Evolutionary conservation across 179 eudicot genomes (phyloP).

Genomic region (Silene vulgaris): DNA sequence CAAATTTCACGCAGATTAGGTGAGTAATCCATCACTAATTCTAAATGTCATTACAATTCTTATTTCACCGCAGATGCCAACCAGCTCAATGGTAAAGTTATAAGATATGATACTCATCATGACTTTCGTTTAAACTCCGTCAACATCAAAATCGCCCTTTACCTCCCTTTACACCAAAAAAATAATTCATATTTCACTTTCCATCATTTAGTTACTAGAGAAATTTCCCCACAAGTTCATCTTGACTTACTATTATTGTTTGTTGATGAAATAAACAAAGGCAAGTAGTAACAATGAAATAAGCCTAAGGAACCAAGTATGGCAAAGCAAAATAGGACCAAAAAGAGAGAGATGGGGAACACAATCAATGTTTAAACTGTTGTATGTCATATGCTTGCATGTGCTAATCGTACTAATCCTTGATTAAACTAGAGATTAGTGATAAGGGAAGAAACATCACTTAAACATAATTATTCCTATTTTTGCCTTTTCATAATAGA

Average conservation of each 20-base stretch:
- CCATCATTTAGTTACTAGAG: background rate
- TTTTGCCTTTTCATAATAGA: conserved; percentile 17
- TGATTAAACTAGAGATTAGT: conserved; percentile 22
- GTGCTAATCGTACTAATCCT: conserved; percentile 27
- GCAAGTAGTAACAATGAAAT: conserved; percentile 13
- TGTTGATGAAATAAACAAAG: conserved; percentile 7
- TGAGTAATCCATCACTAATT: too few relatives aligned
- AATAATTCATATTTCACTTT: background rate
- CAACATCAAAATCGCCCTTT: too few relatives aligned
- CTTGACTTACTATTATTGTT: conserved; percentile 6
- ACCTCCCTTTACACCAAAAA: too few relatives aligned
- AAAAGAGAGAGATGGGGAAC: conserved; percentile 17
- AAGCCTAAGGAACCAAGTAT: background rate
- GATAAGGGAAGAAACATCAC: conserved; percentile 8
- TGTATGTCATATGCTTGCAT: conserved; percentile 23
- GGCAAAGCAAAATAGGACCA: conserved; percentile 11
- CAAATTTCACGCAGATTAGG: too few relatives aligned
- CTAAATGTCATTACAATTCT: too few relatives aligned
- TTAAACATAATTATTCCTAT: conserved; percentile 27
- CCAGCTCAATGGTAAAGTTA: too few relatives aligned
- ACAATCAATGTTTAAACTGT: conserved; percentile 19
- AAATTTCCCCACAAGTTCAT: background rate
- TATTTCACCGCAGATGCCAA: too few relatives aligned
- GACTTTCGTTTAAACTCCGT: too few relatives aligned
- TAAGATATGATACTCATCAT: too few relatives aligned